Evolutionary conservation across 768 basidiomycete genomes (phyloP), one percentile per base, ranked within the genome.

Genomic region (Lentinula sp.): DNA sequence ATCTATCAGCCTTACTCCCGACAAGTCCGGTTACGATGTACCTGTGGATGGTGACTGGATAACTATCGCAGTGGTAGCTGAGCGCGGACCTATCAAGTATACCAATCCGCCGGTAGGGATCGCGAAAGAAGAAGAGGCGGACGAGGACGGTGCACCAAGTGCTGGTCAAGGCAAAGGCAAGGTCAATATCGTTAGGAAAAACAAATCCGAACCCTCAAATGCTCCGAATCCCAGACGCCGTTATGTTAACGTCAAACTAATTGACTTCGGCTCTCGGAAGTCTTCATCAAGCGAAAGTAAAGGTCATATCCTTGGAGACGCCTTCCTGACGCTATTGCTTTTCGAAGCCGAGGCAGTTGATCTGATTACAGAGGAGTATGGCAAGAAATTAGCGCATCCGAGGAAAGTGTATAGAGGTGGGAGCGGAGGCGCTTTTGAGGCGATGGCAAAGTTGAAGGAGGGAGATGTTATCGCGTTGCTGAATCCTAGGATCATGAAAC

Each of bases 11-110:
- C 82, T 90, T 0, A 80, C 87, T 13, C 85, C 88, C 0, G 85
- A 91, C 69, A 88, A 90, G 64, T 86, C 90, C 61, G 87, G 86
- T 16, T 96, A 94, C 71, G 95, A 98, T 49, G 84, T 99, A 0
- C 95, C 96, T 9, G 87, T 98, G 1, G 83, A 85, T 6, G 91
- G 91, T 2, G 97, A 98, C 72, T 98, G 93, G 91, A 82, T 98
- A 45, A 95, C 95, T 6, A 92, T 99, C 51, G 96, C 93, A 2
- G 95, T 98, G 4, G 86, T 99, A 13, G 96, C 95, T 2, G 93
- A 96, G 71, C 85, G 94, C 20, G 88, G 93, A 2, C 88, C 87
- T 6, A 77, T 95, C 69, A 86, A 83, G 64, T 82, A 86, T 65
- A 91, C 81, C 51, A 83, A 81, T 61, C 86, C 88, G 35, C 89